Conservation (phyloP, 768 basidiomycete species). For the Lactarius quietus region DNA sequence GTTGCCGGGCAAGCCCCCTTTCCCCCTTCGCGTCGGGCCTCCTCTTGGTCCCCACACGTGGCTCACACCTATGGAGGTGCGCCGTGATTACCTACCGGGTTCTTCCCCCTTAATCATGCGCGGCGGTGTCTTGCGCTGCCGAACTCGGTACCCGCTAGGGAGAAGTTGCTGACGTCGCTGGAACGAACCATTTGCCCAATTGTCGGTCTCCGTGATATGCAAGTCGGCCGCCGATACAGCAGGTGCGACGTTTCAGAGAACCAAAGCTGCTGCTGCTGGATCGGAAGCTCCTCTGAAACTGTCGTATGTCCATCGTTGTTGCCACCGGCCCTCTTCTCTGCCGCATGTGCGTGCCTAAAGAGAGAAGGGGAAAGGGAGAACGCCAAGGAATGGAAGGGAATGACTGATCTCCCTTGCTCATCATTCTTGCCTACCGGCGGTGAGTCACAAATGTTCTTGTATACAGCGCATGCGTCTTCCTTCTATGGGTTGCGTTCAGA, state of each 20-base stretch:
- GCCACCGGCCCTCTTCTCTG: background rate
- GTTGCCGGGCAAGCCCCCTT: constrained; percentile 5
- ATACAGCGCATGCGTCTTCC: background rate
- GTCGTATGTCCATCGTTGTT: background rate
- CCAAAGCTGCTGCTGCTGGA: background rate
- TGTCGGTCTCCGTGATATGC: background rate
- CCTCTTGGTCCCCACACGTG: constrained; percentile 7
- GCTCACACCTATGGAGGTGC: background rate
- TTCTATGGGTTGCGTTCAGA: background rate
- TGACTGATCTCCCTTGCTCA: background rate
- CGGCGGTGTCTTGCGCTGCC: background rate
- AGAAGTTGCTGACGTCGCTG: background rate
- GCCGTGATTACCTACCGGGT: background rate
- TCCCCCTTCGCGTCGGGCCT: background rate
- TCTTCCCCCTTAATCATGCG: background rate
- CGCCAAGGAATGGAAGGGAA: background rate
- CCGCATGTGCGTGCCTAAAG: background rate
- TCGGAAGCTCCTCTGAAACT: background rate
- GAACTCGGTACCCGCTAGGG: background rate
- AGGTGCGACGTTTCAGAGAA: background rate
- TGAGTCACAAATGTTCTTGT: background rate
- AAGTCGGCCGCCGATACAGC: background rate
- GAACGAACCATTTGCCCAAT: background rate
- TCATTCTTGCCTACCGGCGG: background rate
- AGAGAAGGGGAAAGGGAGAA: background rate